phyloP scores from a whole-genome alignment of 176 grass and related monocot genomes.

The Guadua angustifolia region DNA sequence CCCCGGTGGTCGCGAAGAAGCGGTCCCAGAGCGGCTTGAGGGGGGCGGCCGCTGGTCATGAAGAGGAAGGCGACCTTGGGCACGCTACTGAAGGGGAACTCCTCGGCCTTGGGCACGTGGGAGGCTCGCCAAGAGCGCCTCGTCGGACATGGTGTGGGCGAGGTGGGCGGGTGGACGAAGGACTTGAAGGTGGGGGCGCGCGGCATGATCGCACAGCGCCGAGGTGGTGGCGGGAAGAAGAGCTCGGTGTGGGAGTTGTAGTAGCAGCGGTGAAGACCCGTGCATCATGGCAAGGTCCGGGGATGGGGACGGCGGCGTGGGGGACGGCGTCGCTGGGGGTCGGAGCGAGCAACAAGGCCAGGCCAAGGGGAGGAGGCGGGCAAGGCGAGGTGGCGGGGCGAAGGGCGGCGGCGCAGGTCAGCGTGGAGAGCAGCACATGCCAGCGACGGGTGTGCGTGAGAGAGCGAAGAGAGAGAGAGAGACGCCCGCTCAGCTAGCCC shows the following conservation, averaged over 20 bases:
- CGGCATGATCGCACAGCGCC: conserved; percentile 49
- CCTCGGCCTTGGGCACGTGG: conserved; percentile 60
- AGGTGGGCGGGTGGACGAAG: conserved; percentile 68
- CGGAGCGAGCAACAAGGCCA: too few species aligned
- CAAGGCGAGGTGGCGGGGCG: too few species aligned
- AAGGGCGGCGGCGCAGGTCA: too few species aligned
- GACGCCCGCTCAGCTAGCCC: too few species aligned
- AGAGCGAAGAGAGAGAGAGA: too few species aligned
- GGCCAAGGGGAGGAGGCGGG: too few species aligned
- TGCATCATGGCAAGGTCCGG: too few species aligned
- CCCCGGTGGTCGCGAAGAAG: conserved; percentile 60
- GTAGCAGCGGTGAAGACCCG: conserved; percentile 75
- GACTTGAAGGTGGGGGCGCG: conserved; percentile 52
- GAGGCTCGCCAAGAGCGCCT: conserved; percentile 72
- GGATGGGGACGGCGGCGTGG: too few species aligned
- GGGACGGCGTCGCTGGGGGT: too few species aligned
- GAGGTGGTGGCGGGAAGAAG: conserved; percentile 83
- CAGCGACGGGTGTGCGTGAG: too few species aligned
- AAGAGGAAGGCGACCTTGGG: conserved; percentile 90
- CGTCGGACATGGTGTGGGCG: conserved; percentile 75
- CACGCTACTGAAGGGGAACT: conserved; percentile 72
- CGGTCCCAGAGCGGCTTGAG: conserved; percentile 65
- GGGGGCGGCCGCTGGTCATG: conserved; percentile 67
- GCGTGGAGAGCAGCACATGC: too few species aligned
- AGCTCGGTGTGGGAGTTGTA: conserved; percentile 78